These are phyloP conservation scores for Syzygium aqueum DNA, from an alignment of 345 rosid species.

Conservation along the genomic window DNA sequence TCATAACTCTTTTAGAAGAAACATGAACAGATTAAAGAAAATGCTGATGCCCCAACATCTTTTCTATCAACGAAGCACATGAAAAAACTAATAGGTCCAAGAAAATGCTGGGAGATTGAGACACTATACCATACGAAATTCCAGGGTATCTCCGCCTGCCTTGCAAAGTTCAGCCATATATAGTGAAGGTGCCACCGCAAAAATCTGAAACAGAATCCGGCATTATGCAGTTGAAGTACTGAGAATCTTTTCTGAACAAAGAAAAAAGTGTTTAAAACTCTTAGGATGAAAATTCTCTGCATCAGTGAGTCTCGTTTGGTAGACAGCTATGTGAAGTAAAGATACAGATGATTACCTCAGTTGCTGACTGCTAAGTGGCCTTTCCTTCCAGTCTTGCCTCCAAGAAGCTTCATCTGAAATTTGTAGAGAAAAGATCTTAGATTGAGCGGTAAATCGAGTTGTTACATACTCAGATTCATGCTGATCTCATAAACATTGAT, in stretches of 20 bases:
- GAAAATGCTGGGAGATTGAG: neutral
- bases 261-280: neutral
- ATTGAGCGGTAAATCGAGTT: neutral
- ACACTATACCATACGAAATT: constrained; percentile 64
- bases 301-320: neutral
- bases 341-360: constrained; percentile 41
- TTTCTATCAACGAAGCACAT: neutral
- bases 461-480: neutral
- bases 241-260: neutral
- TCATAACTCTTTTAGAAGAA: neutral
- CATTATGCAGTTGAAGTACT: neutral
- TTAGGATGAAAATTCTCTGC: neutral
- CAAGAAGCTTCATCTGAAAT: constrained; percentile 68
- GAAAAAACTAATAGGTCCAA: neutral
- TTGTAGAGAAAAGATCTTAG: neutral
- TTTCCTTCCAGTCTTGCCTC: constrained; percentile 86
- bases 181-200: constrained; percentile 87
- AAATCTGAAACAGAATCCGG: constrained; percentile 29
- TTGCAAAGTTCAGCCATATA: constrained; percentile 81
- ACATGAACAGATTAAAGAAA: neutral
- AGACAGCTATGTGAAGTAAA: neutral
- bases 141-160: constrained; percentile 82
- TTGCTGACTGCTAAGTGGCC: constrained; percentile 77
- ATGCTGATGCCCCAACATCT: neutral
- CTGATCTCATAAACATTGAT: neutral